Evolutionary conservation across 345 rosid genomes (phyloP).

Genomic region (Nephelium lappaceum): DNA sequence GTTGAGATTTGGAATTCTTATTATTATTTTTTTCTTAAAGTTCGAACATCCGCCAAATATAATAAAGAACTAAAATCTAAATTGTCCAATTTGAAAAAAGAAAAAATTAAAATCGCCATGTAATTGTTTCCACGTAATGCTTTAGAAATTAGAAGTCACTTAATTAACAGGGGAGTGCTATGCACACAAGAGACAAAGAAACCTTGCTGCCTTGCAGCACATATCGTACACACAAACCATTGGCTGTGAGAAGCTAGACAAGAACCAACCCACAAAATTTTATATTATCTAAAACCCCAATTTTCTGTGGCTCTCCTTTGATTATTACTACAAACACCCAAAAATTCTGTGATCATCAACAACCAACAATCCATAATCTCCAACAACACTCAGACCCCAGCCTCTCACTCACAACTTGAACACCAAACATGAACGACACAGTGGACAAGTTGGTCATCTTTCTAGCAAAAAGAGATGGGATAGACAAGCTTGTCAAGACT

Average conservation of each 20-base stretch:
- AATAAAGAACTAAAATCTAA: too few relatives aligned
- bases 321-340: neutral
- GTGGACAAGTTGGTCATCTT: conserved; percentile 90
- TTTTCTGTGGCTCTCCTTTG: conserved; percentile 46
- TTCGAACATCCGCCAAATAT: too few relatives aligned
- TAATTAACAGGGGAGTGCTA: too few relatives aligned
- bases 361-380: conserved; percentile 4
- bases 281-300: conserved; percentile 35
- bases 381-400: neutral
- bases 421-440: conserved; percentile 53
- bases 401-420: neutral
- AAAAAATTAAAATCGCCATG: too few relatives aligned
- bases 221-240: neutral
- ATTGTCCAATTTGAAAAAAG: too few relatives aligned
- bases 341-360: neutral
- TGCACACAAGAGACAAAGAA: neutral
- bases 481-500: conserved; percentile 97
- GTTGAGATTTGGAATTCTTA: too few relatives aligned
- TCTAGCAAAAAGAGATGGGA: conserved; percentile 94
- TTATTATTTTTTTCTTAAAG: too few relatives aligned
- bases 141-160: too few relatives aligned
- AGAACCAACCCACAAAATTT: conserved; percentile 27
- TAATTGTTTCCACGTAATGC: too few relatives aligned
- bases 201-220: neutral
- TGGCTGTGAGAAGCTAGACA: conserved; percentile 27